Base-by-base conservation (phyloP, 495 filamentous ascomycete species). In the Daldinia vernicosa region DNA sequence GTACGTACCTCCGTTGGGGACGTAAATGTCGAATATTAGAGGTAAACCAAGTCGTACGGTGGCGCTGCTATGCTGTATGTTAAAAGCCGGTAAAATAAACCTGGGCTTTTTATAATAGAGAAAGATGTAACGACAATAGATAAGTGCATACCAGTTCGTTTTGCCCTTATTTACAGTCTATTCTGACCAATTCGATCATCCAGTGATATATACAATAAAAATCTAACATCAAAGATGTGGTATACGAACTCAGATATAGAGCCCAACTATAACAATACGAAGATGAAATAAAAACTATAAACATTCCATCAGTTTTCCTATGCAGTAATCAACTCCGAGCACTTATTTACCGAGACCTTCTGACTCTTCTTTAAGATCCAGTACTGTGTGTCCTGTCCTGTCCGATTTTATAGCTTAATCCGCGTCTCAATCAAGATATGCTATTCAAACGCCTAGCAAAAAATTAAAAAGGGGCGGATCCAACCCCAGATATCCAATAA, bases 331-430 rank as follows among this genome's bases (percentile, higher is more conserved):
- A 11, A 22, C 22, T 22, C 43, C 19, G 2, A 47, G 2, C 12
- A 22, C 19, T 12, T 24, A 24, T 47, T 22, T 47, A 24, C 2
- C 43, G 43, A 12, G 9, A 12, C 19, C 6, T 39, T 57, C 9
- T 56, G 14, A 51, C 35, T 45, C n/a, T 52, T 45, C 24, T 40
- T 55, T 6, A 30, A 55, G 9, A 64, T 47, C 67, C 54, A 70
- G 67, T 60, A 27, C 60, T 64, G 40, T 69, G 30, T 56, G n/a
- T 52, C 59, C 66, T 52, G 60, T 63, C 12, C 33, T 60, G 43
- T 60, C 24, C 26, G 33, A 47, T 33, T 35, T 14, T 56, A 57
- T 17, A 32, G 9, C 26, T 19, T 50, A 58, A 17, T 22, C 40
- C 51, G 1, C 7, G 6, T 40, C 39, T 17, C 15, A 17, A 11